Percentiles rank a stretch among this genome's conserved stretches.
These are phyloP conservation scores for Fraxinus xanthoxyloides DNA, from an alignment of 305 asterid genomes.

Conservation along the genomic window DNA sequence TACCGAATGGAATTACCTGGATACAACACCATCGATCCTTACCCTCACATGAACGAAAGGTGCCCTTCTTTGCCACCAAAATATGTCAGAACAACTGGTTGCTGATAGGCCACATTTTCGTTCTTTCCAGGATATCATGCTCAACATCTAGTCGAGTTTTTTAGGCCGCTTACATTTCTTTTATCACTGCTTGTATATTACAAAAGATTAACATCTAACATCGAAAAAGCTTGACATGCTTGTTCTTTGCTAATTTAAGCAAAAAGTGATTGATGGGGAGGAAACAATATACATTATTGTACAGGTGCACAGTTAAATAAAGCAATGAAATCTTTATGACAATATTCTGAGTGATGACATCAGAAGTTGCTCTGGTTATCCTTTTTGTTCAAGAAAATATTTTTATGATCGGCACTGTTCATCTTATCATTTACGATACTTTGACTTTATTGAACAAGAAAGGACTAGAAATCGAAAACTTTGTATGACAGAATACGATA, in stretches of 20 bases:
- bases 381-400: neutral
- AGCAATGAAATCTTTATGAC: neutral
- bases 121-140: constrained; percentile 7
- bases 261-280: neutral
- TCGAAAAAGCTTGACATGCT: neutral
- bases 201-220: neutral
- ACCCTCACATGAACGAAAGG: constrained; percentile 82
- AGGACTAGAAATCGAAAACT: neutral
- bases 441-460: neutral
- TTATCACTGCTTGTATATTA: constrained; percentile 7
- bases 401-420: neutral
- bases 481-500: neutral
- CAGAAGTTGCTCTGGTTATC: neutral
- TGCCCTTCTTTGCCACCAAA: constrained; percentile 84
- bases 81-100: constrained; percentile 57
- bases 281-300: neutral
- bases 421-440: neutral
- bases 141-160: neutral
- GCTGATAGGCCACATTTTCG: constrained; percentile 38
- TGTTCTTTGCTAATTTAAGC: neutral
- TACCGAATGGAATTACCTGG: constrained; percentile 88
- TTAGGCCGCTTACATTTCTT: neutral
- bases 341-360: neutral
- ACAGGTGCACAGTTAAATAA: neutral
- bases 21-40: constrained; percentile 70